Percentiles rank a stretch among this genome's conserved stretches.
phyloP scores from a whole-genome alignment of 2,329 filamentous ascomycete species.

The Aspergillus persii region DNA sequence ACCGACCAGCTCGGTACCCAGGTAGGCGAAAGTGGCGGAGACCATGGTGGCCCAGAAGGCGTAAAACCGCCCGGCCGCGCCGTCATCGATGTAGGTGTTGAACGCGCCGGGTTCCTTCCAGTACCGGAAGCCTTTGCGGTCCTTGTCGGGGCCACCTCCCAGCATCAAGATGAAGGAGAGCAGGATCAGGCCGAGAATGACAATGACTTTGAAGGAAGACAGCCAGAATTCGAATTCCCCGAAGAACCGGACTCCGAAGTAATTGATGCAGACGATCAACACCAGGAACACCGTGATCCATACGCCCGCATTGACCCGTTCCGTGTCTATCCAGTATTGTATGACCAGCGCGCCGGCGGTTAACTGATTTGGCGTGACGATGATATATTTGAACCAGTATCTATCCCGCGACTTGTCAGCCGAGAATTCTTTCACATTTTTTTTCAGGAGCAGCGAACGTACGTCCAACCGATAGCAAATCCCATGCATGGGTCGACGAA shows the following conservation, averaged over 20 bases:
- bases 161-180: conserved; percentile 62
- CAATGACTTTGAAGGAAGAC: conserved; percentile 65
- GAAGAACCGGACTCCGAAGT: conserved; percentile 67
- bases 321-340: conserved; percentile 68
- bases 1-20: conserved; percentile 73
- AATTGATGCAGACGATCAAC: conserved; percentile 64
- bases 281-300: conserved; percentile 72
- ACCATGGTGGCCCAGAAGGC: conserved; percentile 70
- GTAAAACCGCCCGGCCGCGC: conserved; percentile 54
- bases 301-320: conserved; percentile 71
- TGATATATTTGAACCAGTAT: conserved; percentile 74
- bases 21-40: conserved; percentile 74
- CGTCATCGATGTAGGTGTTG: conserved; percentile 46
- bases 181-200: conserved; percentile 65
- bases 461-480: conserved; percentile 73
- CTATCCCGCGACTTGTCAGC: conserved; percentile 18
- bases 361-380: conserved; percentile 79
- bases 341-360: conserved; percentile 78
- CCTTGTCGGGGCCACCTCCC: conserved; percentile 63
- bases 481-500: conserved; percentile 80
- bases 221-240: conserved; percentile 65
- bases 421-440: not conserved
- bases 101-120: conserved; percentile 64
- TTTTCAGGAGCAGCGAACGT: conserved; percentile 21
- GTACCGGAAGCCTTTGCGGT: conserved; percentile 64